Evolutionary conservation across 148 eudicot genomes (phyloP), one percentile per base, ranked within the genome.

Genomic region (Camellia sinensis): DNA sequence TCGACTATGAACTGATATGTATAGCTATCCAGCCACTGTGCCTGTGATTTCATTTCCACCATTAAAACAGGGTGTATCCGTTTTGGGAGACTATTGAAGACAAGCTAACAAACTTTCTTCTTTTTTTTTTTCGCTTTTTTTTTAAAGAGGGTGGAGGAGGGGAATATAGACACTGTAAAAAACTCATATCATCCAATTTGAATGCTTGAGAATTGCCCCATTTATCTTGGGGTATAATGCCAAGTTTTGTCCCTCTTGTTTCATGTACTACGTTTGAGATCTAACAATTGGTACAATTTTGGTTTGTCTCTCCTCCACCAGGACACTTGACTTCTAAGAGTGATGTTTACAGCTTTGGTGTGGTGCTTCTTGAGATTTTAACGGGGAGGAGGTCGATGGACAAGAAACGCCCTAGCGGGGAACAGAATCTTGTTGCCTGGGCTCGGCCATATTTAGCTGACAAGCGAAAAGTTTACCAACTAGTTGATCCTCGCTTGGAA

Each of bases 301-400:
- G 75, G 44, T 21, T 59, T 78, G 56, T 53, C 80, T 72, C 83
- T 79, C 52, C 52, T 44, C 54, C 40, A 54, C 52, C 78, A 96
- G 99, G 99, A 56, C 99, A 96, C 88, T 90, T 96, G 89, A 96
- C 98, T 40, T 87, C 97, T 40, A 96, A 91, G 89, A 96, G 99
- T 21, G 99, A 96, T 45, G 97, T 96, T 29, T 96, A 87, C 77
- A 93, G 99, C 87, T 96, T 96, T 29, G 99, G 99, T 10, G 99
- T 93, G 37, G 98, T 96, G 71, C 90, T 96, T 60, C 87, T 96
- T 21, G 99, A 96, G 88, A 92, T 96, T 59, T 82, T 96, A 54
- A 93, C 99, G 0, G 99, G 99, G 41, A 83, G 95, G 83, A 91
- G 99, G 78, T 91, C 98, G 1, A 89, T 96, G 98, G 99, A 96